Conservation (phyloP, 768 basidiomycete genomes). For the Leucosporidium yakuticum region DNA sequence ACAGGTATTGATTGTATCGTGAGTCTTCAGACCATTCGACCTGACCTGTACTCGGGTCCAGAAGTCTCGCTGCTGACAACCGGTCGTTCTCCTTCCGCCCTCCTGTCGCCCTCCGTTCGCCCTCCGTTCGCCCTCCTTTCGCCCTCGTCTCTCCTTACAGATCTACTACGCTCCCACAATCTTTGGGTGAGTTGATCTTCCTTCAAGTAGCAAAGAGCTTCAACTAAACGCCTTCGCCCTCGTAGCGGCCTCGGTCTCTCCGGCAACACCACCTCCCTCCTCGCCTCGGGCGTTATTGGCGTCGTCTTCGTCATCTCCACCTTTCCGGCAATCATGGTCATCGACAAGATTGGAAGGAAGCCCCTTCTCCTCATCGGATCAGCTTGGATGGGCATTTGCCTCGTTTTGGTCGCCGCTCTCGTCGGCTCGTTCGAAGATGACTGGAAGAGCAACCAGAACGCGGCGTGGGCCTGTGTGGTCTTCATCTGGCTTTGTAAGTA, state of each 20-base stretch:
- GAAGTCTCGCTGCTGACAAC: no score
- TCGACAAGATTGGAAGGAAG: slow-evolving; percentile 31
- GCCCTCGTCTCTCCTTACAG: background rate
- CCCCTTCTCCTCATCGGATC: slow-evolving; percentile 29
- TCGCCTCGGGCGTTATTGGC: slow-evolving; percentile 35
- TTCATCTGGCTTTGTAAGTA: background rate
- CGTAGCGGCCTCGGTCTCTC: slow-evolving; percentile 1
- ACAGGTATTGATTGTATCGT: background rate
- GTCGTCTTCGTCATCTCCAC: slow-evolving; percentile 33
- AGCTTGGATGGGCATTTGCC: slow-evolving; percentile 1
- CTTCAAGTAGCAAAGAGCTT: no score
- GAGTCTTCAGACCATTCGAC: background rate
- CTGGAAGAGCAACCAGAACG: background rate
- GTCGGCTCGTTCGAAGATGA: background rate
- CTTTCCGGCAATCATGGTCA: slow-evolving; percentile 27
- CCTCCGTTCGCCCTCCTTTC: no score
- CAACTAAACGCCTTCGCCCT: slow-evolving; percentile 16
- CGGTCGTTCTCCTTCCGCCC: no score
- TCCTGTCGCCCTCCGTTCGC: no score
- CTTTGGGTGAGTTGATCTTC: background rate
- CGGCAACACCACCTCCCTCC: slow-evolving; percentile 27
- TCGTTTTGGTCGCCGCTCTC: background rate
- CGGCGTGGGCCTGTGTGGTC: background rate
- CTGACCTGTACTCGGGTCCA: background rate
- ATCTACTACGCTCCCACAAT: background rate